Base-by-base conservation (phyloP, 352 stramenopile species). In the Globisporangium apiculatum region DNA sequence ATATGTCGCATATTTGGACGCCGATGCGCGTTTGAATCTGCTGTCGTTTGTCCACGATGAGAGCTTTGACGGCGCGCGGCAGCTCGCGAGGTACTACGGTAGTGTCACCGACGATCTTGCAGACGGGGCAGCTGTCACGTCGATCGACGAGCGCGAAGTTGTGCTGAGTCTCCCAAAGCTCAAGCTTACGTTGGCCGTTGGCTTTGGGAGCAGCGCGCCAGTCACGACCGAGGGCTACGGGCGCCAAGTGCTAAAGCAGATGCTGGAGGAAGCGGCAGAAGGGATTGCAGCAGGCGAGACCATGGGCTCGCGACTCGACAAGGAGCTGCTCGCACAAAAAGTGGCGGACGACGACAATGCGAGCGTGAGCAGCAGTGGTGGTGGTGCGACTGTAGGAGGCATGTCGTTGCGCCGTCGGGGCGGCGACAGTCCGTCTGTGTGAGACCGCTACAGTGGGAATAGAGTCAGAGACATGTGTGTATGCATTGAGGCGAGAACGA, bases 81-180 rank as follows among this genome's bases (percentile, higher is more conserved):
- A 89, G 61, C 66, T 94, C 14, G 81, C 81, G 15, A 67, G 87
- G 58, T 94, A 94, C 67, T 94, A 94, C 55, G 83, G 83, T 42
- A 94, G 83, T 46, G 78, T 94, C 50, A 84, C 74, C 1, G 81
- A 94, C 18, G 81, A 94, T 8, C 61, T 94, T 12, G 79, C 81
- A 0, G 48, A 89, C 24, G 78, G 81, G 0, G 77, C 83, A 5
- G 68, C 48, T 1, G 66, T 89, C 40, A 72, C 73, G 40, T 91
- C 83, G 41, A 89, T 94, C 60, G 83, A 94, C 53, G 83, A 94
- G 69, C 77, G 73, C n/a, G 83, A 94, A 52, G 57, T 94, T 3
- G 66, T 91, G 9, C 51, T 94, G 53, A 83, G 65, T 18, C 64
- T 94, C 8, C 83, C 83, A 17, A 90, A 91, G 67, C 76, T 94